Percentiles rank a stretch among this genome's conserved stretches.
These are phyloP conservation scores for Verticillium longisporum DNA, from an alignment of 2,329 filamentous ascomycete genomes.

Conservation along the genomic window DNA sequence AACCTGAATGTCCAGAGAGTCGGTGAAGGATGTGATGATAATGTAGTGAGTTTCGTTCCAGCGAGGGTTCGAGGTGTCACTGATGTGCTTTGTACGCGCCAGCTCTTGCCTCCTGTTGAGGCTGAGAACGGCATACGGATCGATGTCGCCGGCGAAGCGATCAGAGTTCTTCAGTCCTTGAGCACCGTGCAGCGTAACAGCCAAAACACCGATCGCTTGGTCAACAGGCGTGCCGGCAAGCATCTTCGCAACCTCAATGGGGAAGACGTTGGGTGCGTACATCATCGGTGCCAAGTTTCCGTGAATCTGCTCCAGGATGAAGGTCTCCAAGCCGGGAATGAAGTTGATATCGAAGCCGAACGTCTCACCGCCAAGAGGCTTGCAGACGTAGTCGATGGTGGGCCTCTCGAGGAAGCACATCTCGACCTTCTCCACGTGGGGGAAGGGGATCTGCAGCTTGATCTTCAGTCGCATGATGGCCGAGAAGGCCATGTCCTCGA, in stretches of 20 bases:
- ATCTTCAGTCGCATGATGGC: slow-evolving; percentile 96
- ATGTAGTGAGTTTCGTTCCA: slow-evolving; percentile 98
- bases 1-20: slow-evolving; percentile 75
- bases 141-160: slow-evolving; percentile 84
- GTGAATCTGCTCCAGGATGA: slow-evolving; percentile 96
- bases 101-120: slow-evolving; percentile 77
- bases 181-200: slow-evolving; percentile 84
- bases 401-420: slow-evolving; percentile 90
- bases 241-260: slow-evolving; percentile 98
- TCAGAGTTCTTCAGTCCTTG: slow-evolving; percentile 92
- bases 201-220: slow-evolving; percentile 89
- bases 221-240: slow-evolving; percentile 89
- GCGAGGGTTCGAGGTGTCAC: slow-evolving; percentile 76
- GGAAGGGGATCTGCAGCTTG: slow-evolving; percentile 93
- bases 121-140: slow-evolving; percentile 82
- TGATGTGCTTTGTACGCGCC: slow-evolving; percentile 81
- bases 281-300: slow-evolving; percentile 93
- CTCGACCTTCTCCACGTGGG: slow-evolving; percentile 89
- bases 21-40: slow-evolving; percentile 85
- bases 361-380: slow-evolving; percentile 88
- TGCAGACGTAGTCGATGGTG: slow-evolving; percentile 93
- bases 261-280: slow-evolving; percentile 96
- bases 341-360: slow-evolving; percentile 99
- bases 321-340: slow-evolving; percentile 85
- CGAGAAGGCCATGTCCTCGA: slow-evolving; percentile 94